Evolutionary conservation across 2,329 filamentous ascomycete species (phyloP).

Genomic region (Ophiostoma fasciatum): DNA sequence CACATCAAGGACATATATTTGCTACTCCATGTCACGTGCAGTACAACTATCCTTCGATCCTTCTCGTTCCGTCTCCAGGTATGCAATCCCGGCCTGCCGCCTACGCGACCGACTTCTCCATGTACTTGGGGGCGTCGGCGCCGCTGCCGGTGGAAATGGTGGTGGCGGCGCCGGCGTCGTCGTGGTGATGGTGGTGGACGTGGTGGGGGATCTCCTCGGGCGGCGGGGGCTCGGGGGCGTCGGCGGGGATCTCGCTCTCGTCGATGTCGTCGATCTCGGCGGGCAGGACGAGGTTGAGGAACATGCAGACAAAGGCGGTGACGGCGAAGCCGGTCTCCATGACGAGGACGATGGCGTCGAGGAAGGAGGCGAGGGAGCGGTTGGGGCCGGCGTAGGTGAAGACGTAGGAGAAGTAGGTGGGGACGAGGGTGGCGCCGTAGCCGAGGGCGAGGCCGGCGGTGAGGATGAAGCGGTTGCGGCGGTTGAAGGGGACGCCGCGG

Average conservation of each 20-base stretch:
- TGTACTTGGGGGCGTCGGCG: too few species aligned
- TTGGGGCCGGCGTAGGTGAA: slow-evolving; percentile 61
- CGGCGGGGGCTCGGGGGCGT: slow-evolving; percentile 5
- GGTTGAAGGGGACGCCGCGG: slow-evolving; percentile 54
- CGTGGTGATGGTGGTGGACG: not conserved
- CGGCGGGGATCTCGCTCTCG: slow-evolving; percentile 15
- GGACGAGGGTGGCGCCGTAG: slow-evolving; percentile 53
- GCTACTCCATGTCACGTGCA: too few species aligned
- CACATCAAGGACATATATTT: too few species aligned
- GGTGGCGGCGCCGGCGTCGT: not conserved
- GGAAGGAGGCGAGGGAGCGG: slow-evolving; percentile 53
- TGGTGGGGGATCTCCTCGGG: not conserved
- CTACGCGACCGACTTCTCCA: too few species aligned
- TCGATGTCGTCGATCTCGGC: slow-evolving; percentile 63
- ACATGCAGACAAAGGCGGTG: slow-evolving; percentile 55
- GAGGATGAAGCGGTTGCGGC: slow-evolving; percentile 68
- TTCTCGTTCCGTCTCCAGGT: too few species aligned
- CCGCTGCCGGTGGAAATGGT: too few species aligned
- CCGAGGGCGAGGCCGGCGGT: slow-evolving; percentile 61
- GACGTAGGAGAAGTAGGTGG: slow-evolving; percentile 52
- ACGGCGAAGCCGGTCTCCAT: slow-evolving; percentile 66
- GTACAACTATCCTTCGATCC: too few species aligned
- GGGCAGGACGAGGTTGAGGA: slow-evolving; percentile 58
- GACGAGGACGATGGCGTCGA: slow-evolving; percentile 57
- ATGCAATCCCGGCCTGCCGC: too few species aligned